Base-by-base conservation (phyloP, 108 stramenopile species). In the Skeletonema menzelii region DNA sequence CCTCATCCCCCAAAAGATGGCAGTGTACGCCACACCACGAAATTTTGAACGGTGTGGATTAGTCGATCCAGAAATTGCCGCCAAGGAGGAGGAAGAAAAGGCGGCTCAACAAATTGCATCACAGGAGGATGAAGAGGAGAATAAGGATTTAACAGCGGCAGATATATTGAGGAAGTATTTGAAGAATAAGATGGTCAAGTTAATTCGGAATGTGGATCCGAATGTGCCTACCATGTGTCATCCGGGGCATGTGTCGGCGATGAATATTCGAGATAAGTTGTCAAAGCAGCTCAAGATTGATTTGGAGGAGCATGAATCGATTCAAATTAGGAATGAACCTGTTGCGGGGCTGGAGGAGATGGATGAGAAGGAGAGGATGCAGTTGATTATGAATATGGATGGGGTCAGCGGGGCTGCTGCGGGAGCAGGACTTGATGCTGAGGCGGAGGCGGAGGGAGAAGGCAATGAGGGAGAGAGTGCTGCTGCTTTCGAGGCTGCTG, bases 201-300 rank as follows among this genome's bases (percentile, higher is more conserved):
- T 94, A 15, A 82, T 78, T 79, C 78, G 93, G n/a, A 85, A 83
- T 30, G 92, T 91, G 12, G 92, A 94, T 79, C 84, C 74, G 15
- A 83, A 84, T 59, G 72, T 77, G 20, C 72, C 76, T n/a, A 80
- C 81, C 40, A 60, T 79, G 17, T 67, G 88, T n/a, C 84, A 91
- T 60, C 91, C 93, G 14, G 89, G 90, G 19, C 67, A 83, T 28
- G 94, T 95, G 24, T 76, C 84, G 26, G 82, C 89, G 17, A 56
- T 68, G 26, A 67, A 84, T 61, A 44, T 95, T 19, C 69, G 89
- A n/a, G 68, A 89, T 12, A 92, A 95, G 70, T 72, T 95, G 22
- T 81, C 85, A 28, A 92, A 88, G 69, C 94, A 95, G 62, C 82
- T 95, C 3, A 87, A 86, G 66, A 95, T 95, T 68, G 94, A 95